Percentiles rank a stretch among this genome's conserved stretches.
phyloP scores from a whole-genome alignment of 225 moss, liverwort and hornwort species.

The Pseudisothecium myosuroides region DNA sequence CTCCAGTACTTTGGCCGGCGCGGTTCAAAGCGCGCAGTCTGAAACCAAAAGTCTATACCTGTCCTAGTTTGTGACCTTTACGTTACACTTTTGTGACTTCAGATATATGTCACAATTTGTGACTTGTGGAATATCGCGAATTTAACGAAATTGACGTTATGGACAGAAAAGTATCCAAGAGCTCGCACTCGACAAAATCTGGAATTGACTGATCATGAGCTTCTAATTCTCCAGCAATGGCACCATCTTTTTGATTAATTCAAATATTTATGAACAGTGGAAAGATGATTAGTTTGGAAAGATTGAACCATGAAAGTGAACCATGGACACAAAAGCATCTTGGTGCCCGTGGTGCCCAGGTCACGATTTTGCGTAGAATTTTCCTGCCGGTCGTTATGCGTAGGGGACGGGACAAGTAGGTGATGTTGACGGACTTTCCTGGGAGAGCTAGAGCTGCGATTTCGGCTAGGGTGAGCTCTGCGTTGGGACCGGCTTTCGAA shows the following conservation, averaged over 20 bases:
- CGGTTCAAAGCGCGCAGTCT: not conserved
- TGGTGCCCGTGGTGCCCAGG: not conserved
- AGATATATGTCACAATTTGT: not conserved
- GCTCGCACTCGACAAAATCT: not conserved
- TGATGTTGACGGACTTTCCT: not conserved
- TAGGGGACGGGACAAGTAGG: conserved; percentile 2
- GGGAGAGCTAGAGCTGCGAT: conserved; percentile 1
- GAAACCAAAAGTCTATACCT: not conserved
- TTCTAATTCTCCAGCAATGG: not conserved
- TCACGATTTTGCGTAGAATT: not conserved
- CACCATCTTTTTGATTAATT: not conserved
- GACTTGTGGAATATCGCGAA: not conserved
- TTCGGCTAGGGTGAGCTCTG: conserved; percentile 1
- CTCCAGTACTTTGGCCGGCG: not conserved
- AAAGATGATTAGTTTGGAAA: not conserved
- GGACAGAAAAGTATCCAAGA: not conserved
- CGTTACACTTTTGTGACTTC: no score
- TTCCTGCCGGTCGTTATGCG: not conserved
- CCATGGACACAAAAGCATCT: conserved; percentile 7
- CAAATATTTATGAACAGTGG: not conserved
- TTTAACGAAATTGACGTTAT: not conserved
- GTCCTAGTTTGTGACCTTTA: not conserved
- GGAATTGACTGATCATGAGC: not conserved
- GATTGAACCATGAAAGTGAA: not conserved
- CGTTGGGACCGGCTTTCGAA: not conserved